Base-by-base conservation (phyloP, 2,329 filamentous ascomycete genomes). In the Fusarium sp. region DNA sequence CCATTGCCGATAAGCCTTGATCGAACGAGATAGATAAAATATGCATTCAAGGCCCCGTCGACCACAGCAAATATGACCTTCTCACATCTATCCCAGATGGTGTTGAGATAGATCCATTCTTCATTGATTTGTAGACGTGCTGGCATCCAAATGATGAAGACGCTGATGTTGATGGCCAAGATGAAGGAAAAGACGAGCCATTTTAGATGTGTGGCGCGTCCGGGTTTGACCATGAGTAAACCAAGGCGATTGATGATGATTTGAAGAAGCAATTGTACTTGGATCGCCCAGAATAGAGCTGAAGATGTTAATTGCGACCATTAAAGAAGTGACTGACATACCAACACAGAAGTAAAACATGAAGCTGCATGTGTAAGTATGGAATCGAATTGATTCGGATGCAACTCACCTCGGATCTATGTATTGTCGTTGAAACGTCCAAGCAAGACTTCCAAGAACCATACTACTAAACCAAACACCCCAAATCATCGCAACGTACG, bases 131-230 rank as follows among this genome's bases (percentile, higher is more conserved):
- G 79, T 1, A 85, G 73, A 3, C 83, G 81, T 0, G 83, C 80
- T 0, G 85, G 85, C 18, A 87, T 82, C 85, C 85, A 87, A 17
- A 87, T 85, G 55, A 76, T 77, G 45, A 84, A 85, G 3, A 87
- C 84, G 4, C 80, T 81, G 21, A 87, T 81, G 46, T 87, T 87
- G 56, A 87, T 78, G 3, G 77, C 57, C 4, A 80, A 77, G 55
- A 87, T 84, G n/a, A 85, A 31, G 2, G 75, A 43, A 0, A 83
- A 78, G 6, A 83, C 80, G 2, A 76, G 70, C 74, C 82, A 82
- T 64, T 85, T 85, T 11, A 87, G 73, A 9, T 63, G 73, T 1
- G 59, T 42, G 3, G 79, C 78, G 13, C 76, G 79, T 0, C 66
- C 73, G 2, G 76, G 77, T 36, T 83, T 73, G 1, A 79, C 76